Percentiles rank a stretch among this genome's conserved stretches.
phyloP scores from a whole-genome alignment of 2,329 filamentous ascomycete species.

The Exophiala sideris region DNA sequence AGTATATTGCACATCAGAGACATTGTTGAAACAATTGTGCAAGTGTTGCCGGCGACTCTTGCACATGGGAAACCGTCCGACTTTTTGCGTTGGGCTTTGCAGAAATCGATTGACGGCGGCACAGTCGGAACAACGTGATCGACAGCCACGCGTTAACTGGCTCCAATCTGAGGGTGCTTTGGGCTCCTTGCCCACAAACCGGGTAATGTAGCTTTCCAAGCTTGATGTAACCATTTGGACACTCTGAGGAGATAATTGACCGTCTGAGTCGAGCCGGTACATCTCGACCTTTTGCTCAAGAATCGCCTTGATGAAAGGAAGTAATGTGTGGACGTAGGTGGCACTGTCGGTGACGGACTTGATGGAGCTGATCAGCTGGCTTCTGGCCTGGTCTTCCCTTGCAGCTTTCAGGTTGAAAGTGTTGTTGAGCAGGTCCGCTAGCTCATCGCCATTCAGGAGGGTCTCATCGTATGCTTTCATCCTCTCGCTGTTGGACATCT shows the following conservation, averaged over 20 bases:
- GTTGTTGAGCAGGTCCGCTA: slow-evolving; percentile 1
- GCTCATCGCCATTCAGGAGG: slow-evolving; percentile 4
- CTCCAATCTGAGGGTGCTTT: background rate
- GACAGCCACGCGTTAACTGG: background rate
- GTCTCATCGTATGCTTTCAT: background rate
- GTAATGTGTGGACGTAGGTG: slow-evolving; percentile 1
- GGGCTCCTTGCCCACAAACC: slow-evolving; percentile 6
- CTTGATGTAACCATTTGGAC: background rate
- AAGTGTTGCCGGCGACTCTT: slow-evolving; percentile 2
- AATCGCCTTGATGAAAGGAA: slow-evolving; percentile 8
- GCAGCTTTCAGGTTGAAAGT: background rate
- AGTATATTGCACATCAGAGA: background rate
- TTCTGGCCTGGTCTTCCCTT: background rate
- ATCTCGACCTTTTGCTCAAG: slow-evolving; percentile 2
- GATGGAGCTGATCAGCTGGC: background rate
- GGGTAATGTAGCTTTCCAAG: background rate
- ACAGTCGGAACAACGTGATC: slow-evolving; percentile 3
- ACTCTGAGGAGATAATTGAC: background rate
- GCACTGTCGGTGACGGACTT: background rate
- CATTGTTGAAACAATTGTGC: background rate
- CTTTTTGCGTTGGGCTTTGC: background rate
- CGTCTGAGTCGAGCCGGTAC: background rate
- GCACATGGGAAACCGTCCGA: slow-evolving; percentile 1
- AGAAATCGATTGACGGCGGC: slow-evolving; percentile 5
- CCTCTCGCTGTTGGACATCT: too few relatives aligned